Evolutionary conservation across 306 rosid genomes (phyloP), one percentile per base, ranked within the genome.

Genomic region (Parietaria judaica): DNA sequence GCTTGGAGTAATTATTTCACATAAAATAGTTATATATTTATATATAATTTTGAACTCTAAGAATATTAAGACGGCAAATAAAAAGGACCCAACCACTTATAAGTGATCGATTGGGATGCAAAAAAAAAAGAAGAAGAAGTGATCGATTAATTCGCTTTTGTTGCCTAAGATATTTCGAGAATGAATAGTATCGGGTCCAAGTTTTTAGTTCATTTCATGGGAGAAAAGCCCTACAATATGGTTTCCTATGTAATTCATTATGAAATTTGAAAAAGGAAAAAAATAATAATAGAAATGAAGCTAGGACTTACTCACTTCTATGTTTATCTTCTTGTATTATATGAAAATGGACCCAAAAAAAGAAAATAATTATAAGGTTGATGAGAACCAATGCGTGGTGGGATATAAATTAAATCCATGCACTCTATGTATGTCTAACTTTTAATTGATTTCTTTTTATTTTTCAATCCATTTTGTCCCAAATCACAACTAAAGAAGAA

Each of bases 401-500:
- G 37, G 62, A 58, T 13, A 38, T 38, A 38, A 57, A 38, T 36
- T 57, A 37, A 53, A 34, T 23, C 8, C 15, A 7, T 6, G n/a
- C 37, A 12, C 38, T 14, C 5, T 8, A 41, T 41, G 9, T 41
- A 41, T 41, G 8, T 37, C 47, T 1, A 36, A 13, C 13, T 14
- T 35, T 36, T 38, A 11, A 23, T 23, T 23, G 31, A 23, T 23
- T 38, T 57, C 45, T 57, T 44, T 6, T 41, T 59, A 36, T 36
- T 58, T 15, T 34, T 60, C 67, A 58, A 65, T 54, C 62, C 68
- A 55, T 58, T 74, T 56, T 46, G 52, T 45, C 17, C 65, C 54
- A 17, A 49, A 72, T 70, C 54, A 68, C 73, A 63, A 17, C 66
- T 13, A 61, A 66, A 60, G 63, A 59, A 60, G 58, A 67, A 17